Conservation (phyloP, 164 flowering plant genomes). For the Sedum album region DNA sequence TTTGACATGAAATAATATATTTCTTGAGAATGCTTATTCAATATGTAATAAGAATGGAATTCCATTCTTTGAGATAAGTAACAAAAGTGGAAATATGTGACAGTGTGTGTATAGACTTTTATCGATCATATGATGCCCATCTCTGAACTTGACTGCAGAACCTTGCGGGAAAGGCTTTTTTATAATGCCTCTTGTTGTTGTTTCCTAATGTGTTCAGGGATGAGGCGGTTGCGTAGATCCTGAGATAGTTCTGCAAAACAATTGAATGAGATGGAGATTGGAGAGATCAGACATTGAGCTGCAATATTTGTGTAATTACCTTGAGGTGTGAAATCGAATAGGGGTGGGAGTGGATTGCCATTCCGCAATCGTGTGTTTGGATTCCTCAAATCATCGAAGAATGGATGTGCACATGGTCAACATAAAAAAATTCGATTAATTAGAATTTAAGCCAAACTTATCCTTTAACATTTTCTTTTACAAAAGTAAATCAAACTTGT, state of each 20-base stretch:
- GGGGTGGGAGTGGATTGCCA: conserved; percentile 69
- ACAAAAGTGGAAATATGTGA: not conserved
- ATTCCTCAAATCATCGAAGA: conserved; percentile 79
- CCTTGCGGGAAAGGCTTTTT: not conserved
- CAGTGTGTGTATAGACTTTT: not conserved
- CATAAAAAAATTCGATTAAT: not conserved
- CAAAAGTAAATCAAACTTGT: not conserved
- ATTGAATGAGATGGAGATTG: not conserved
- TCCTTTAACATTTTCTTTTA: not conserved
- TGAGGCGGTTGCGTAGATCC: conserved; percentile 4
- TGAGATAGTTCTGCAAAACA: conserved; percentile 3
- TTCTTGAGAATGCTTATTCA: too few species aligned
- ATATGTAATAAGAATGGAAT: not conserved
- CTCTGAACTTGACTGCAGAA: not conserved
- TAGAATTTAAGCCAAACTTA: too few species aligned
- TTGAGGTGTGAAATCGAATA: conserved; percentile 82
- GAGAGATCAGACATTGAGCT: not conserved
- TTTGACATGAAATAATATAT: not conserved
- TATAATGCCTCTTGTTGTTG: not conserved
- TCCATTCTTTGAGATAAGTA: not conserved
- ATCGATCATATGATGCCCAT: not conserved
- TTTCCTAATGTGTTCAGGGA: conserved; percentile 5
- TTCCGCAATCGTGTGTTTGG: conserved; percentile 66
- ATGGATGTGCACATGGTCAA: conserved; percentile 65
- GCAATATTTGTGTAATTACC: conserved; percentile 31